Conservation (phyloP, 192 early-diverging fungal species). For the Haplosporangium gracile region DNA sequence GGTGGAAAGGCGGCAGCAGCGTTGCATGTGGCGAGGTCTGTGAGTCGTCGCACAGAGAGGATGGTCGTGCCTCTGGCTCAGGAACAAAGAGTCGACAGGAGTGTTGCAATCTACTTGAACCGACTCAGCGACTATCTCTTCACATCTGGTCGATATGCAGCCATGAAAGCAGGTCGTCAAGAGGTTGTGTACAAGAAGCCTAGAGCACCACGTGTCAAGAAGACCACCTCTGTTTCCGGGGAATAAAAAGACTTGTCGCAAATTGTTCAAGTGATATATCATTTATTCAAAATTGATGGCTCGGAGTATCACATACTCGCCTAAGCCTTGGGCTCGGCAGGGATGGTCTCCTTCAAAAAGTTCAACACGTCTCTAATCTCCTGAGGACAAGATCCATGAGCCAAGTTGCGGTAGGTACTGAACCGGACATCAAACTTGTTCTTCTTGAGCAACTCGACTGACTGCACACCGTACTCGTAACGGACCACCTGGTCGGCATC, state of each 20-base stretch:
- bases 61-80: constrained; percentile 77
- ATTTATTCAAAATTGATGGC: neutral
- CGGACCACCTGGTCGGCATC: constrained; percentile 79
- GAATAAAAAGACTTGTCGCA: neutral
- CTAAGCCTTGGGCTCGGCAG: constrained; percentile 22
- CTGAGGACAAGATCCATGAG: constrained; percentile 75
- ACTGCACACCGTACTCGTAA: constrained; percentile 78
- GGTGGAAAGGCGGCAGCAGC: constrained; percentile 84
- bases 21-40: constrained; percentile 83
- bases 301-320: neutral
- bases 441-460: constrained; percentile 71
- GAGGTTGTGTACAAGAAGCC: constrained; percentile 82
- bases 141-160: constrained; percentile 84
- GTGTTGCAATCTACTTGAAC: constrained; percentile 77
- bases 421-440: constrained; percentile 76
- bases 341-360: constrained; percentile 74
- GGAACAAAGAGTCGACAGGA: constrained; percentile 67
- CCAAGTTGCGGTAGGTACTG: constrained; percentile 84
- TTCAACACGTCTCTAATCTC: constrained; percentile 80
- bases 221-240: neutral
- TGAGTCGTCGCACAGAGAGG: constrained; percentile 88
- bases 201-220: constrained; percentile 31
- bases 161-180: constrained; percentile 72
- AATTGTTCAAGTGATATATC: neutral
- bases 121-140: constrained; percentile 91